Evolutionary conservation across 2,329 filamentous ascomycete species (phyloP).

Genomic region (Cadophora sp.): DNA sequence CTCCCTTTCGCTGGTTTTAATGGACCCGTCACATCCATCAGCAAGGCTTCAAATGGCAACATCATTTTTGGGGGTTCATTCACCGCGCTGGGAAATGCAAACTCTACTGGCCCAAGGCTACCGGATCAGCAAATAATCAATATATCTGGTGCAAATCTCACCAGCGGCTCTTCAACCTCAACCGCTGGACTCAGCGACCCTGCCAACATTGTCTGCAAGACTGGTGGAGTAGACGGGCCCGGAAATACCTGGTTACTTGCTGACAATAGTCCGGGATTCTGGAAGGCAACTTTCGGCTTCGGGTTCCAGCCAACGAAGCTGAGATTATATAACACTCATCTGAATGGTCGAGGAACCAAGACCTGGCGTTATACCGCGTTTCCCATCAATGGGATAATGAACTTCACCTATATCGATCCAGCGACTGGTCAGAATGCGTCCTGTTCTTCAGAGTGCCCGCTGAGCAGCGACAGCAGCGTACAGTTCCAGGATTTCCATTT

Average conservation of each 20-base stretch:
- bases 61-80: constrained; percentile 94
- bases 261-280: constrained; percentile 78
- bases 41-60: constrained; percentile 78
- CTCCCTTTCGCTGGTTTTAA: constrained; percentile 95
- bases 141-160: constrained; percentile 77
- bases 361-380: constrained; percentile 86
- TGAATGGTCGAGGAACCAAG: constrained; percentile 84
- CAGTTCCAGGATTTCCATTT: constrained; percentile 90
- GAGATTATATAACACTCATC: constrained; percentile 85
- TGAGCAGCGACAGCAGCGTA: constrained; percentile 71
- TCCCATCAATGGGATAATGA: constrained; percentile 92
- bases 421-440: constrained; percentile 68
- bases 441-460: constrained; percentile 85
- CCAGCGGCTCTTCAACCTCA: constrained; percentile 66
- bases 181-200: constrained; percentile 75
- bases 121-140: constrained; percentile 84
- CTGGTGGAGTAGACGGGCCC: constrained; percentile 66
- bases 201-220: constrained; percentile 82
- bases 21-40: constrained; percentile 86
- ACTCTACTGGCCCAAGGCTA: constrained; percentile 66
- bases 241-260: constrained; percentile 84
- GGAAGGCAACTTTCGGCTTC: constrained; percentile 83
- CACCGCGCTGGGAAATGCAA: constrained; percentile 78
- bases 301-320: constrained; percentile 87
- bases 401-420: constrained; percentile 88